Evolutionary conservation across 768 basidiomycete species (phyloP).

Genomic region (Paxillus ammoniavirescens): DNA sequence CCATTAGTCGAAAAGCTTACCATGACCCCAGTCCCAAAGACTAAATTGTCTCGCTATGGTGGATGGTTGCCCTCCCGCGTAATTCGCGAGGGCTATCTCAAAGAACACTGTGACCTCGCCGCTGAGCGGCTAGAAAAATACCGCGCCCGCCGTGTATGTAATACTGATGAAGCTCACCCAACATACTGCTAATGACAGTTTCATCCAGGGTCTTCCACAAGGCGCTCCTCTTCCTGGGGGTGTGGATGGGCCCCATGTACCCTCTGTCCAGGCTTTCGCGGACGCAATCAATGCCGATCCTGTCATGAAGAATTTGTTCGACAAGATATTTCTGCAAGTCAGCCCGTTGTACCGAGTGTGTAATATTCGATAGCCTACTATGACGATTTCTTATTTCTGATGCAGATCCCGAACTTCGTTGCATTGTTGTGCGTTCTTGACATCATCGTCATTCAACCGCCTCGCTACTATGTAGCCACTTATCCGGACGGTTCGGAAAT

Average conservation of each 20-base stretch:
- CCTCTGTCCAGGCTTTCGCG: neutral
- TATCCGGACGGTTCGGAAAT: conserved; percentile 2
- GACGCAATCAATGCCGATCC: neutral
- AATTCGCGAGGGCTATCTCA: neutral
- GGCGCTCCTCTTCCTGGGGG: neutral
- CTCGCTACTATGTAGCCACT: neutral
- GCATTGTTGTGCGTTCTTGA: neutral
- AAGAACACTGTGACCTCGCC: neutral
- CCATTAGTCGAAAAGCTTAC: neutral
- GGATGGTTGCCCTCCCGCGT: neutral
- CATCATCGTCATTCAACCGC: neutral
- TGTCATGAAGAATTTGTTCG: neutral
- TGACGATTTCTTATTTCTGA: neutral
- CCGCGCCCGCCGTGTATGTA: neutral
- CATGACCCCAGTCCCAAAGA: neutral
- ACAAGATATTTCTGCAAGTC: neutral
- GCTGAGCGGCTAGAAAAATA: neutral
- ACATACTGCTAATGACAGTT: neutral
- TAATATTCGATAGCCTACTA: neutral
- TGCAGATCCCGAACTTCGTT: neutral
- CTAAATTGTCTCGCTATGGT: neutral
- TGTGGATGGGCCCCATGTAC: neutral
- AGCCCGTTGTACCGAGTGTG: neutral
- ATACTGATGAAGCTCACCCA: neutral
- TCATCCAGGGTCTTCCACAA: neutral